phyloP scores from a whole-genome alignment of 805 yeast genomes.

The Metschnikowia baotianmanensis region DNA sequence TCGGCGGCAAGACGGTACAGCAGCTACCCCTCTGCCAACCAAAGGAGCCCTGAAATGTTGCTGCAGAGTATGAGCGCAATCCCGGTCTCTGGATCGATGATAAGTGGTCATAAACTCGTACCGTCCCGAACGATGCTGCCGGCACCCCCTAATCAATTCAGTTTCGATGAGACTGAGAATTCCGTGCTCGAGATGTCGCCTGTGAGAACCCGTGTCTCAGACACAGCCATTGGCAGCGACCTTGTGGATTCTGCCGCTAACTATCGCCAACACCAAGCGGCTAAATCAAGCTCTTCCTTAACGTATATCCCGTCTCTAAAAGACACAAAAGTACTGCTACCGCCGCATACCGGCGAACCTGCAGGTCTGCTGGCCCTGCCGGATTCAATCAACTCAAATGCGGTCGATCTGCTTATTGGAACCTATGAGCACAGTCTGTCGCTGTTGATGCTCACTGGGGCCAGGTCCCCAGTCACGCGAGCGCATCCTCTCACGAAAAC shows the following conservation, averaged over 20 bases:
- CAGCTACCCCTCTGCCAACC: slow-evolving; percentile 5
- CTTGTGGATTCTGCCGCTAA: neutral
- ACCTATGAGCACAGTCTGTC: slow-evolving; percentile 29
- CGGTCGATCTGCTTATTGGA: slow-evolving; percentile 30
- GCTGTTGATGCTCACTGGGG: slow-evolving; percentile 10
- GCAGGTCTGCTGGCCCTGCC: slow-evolving; percentile 19
- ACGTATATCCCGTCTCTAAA: neutral
- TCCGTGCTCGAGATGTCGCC: slow-evolving; percentile 23
- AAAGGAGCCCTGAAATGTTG: neutral
- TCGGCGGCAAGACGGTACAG: slow-evolving; percentile 8
- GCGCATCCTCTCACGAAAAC: too few relatives aligned
- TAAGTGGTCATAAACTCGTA: neutral
- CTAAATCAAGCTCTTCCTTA: too few relatives aligned
- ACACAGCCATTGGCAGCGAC: neutral
- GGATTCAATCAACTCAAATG: slow-evolving; percentile 24
- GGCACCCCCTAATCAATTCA: slow-evolving; percentile 13
- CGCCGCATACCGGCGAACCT: neutral
- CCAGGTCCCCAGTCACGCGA: neutral
- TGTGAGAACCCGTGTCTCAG: neutral
- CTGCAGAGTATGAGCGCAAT: neutral
- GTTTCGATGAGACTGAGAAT: slow-evolving; percentile 28
- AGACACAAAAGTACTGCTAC: neutral
- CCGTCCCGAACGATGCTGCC: neutral
- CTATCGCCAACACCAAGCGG: too few relatives aligned
- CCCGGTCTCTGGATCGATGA: neutral